These are phyloP conservation scores for Acanthamoeba lenticulata DNA, from an alignment of 208 protist genomes.

Conservation along the genomic window DNA sequence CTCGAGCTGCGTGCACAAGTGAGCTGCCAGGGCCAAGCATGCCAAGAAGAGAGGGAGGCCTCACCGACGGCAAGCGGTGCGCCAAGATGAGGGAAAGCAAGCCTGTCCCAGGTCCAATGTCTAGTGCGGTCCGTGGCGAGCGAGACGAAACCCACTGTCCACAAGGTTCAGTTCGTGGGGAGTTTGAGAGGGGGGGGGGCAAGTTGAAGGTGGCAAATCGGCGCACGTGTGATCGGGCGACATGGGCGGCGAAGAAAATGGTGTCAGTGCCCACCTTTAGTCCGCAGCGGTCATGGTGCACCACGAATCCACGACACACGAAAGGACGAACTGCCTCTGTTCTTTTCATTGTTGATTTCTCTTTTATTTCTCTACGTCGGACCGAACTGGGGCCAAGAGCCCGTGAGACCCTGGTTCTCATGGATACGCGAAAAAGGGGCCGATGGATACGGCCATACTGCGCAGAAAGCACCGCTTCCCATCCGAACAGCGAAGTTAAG, in stretches of 20 bases:
- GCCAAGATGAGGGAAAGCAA: background rate
- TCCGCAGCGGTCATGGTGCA: background rate
- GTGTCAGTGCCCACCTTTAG: slow-evolving; percentile 18
- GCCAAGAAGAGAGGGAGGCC: background rate
- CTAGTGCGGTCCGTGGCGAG: background rate
- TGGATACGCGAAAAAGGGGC: too few species aligned
- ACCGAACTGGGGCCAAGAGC: too few species aligned
- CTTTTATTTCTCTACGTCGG: too few species aligned
- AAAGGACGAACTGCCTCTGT: too few species aligned
- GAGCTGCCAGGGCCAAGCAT: background rate
- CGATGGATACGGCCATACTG: too few species aligned
- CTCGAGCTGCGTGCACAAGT: background rate
- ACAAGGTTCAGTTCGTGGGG: too few species aligned
- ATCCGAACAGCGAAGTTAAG: too few species aligned
- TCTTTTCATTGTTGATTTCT: too few species aligned
- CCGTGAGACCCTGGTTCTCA: too few species aligned
- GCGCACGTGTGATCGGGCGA: background rate
- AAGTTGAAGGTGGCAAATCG: too few species aligned
- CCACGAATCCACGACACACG: background rate
- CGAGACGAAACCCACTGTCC: background rate
- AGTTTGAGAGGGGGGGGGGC: too few species aligned
- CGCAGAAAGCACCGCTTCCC: too few species aligned
- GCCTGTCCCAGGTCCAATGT: background rate
- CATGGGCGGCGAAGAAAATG: background rate
- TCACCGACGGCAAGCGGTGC: background rate